Evolutionary conservation across 768 basidiomycete genomes (phyloP), one percentile per base, ranked within the genome.

Genomic region (Tubosaeta brunneosetosa): DNA sequence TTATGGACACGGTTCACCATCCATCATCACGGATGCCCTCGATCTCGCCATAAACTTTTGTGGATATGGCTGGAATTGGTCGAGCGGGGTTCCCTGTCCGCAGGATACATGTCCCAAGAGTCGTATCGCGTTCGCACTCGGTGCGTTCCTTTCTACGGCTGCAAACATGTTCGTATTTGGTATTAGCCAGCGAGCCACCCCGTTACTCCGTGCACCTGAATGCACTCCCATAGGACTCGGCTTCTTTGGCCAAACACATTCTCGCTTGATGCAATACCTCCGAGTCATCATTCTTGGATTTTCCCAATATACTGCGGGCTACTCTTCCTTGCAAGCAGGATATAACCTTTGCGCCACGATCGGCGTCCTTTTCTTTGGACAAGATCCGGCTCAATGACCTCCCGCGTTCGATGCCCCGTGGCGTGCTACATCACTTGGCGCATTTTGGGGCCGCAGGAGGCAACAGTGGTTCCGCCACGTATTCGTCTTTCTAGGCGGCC

Each of bases 11-110:
- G 17, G 44, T 19, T 26, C 44, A 10, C 32, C 45, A 8, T 52
- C 56, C 2, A 33, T 32, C 37, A n/a, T 52, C 40, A 41, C 51
- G 34, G 76, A 86, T 50, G 76, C 77, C 2, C 58, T 75, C 12
- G 83, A 86, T 49, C 73, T 87, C 22, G 57, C 56, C 25, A 70
- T 66, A 57, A 82, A 77, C 54, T 59, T 81, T 13, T n/a, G 37
- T 19, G 37, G 37, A 7, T 38, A 38, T 38, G 37, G 37, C 17
- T 38, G 37, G 37, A 38, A 77, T 41, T 85, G 81, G 78, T 80
- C 82, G 1, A 57, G 64, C 27, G 57, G 61, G 27, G 12, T 61
- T 8, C 47, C 61, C 43, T 32, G 67, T 22, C 63, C 70, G 7
- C 64, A 53, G 5, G 76, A 79, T 55, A 73, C 69, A 10, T 75